Base-by-base conservation (phyloP, 176 grass and related monocot genomes). In the Neostapfia colusana region DNA sequence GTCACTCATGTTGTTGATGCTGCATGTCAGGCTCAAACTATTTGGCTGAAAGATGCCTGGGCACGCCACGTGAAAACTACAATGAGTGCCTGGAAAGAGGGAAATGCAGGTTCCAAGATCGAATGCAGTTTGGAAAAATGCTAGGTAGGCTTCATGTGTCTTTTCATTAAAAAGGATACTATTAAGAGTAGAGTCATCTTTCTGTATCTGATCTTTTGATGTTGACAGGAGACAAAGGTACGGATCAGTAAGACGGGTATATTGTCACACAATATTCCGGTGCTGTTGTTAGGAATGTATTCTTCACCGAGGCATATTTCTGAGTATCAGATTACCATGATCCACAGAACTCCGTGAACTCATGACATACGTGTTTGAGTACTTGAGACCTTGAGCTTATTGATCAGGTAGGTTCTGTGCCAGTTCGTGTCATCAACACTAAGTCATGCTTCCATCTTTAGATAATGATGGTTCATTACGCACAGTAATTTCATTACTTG, bases 61-160 rank as follows among this genome's bases (percentile, higher is more conserved):
- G 44, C 24, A 79, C 9, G 73, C 75, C 67, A 72, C 18, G 59
- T 78, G 58, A 71, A 23, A 78, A 36, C 45, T 78, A 23, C 74
- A 78, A 63, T 54, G 18, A 53, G 56, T 71, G 15, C 62, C 27
- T 59, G 27, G 11, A 76, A 83, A 39, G 68, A 51, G 36, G 67
- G 27, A 37, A 57, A 76, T 72, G 82, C 82, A 14, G 58, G 69
- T 34, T 66, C 40, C 27, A 66, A 58, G 59, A 85, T 85, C 67
- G 36, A 70, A 6, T 17, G 18, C 35, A 43, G 56, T 72, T 39
- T 64, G 42, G 36, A 39, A 55, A 71, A 55, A 65, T 84, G 66
- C 20, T 79, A 67, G 26, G 39, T 5, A 57, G 39, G 39, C 39
- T 65, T 40, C 62, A 53, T 41, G 55, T 43, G 21, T 70, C 64